Conservation (phyloP, 768 basidiomycete genomes). For the Tylopilus subfusipes region DNA sequence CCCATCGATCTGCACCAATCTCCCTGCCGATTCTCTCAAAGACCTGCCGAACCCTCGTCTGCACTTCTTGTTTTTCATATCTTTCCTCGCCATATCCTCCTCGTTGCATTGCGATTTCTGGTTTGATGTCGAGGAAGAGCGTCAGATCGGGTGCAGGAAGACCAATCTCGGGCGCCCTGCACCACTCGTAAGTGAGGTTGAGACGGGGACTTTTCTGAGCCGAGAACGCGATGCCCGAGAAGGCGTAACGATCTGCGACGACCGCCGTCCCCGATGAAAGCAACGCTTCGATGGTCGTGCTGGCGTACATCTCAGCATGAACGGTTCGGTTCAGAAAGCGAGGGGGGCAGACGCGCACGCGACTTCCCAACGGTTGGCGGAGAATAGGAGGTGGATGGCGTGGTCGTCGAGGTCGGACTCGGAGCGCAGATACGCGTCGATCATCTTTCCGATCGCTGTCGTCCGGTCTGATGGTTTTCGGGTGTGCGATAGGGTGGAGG, state of each 20-base stretch:
- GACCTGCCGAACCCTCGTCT: conserved; percentile 55
- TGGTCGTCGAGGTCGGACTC: conserved; percentile 86
- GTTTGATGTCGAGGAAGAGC: conserved; percentile 80
- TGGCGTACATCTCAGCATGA: too few relatives aligned
- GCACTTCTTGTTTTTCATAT: conserved; percentile 80
- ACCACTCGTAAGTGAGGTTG: conserved; percentile 75
- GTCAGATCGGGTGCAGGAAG: conserved; percentile 89
- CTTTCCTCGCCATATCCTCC: conserved; percentile 85
- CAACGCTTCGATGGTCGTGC: conserved; percentile 56
- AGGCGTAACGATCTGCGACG: conserved; percentile 92
- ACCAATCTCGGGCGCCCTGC: conserved; percentile 77
- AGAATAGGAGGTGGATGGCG: conserved; percentile 90
- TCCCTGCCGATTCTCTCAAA: conserved; percentile 60
- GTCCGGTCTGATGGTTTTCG: conserved; percentile 86
- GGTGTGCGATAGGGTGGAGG: too few relatives aligned
- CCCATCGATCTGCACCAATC: conserved; percentile 47
- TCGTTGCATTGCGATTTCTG: conserved; percentile 61
- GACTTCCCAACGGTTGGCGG: conserved; percentile 96
- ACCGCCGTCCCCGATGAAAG: conserved; percentile 66
- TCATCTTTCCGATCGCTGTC: conserved; percentile 88
- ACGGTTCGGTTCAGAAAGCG: background rate
- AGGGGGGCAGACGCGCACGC: conserved; percentile 46
- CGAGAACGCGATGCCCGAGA: conserved; percentile 93
- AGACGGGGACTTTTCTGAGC: conserved; percentile 42
- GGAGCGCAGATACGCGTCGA: conserved; percentile 85